Evolutionary conservation across 306 rosid species (phyloP), one percentile per base, ranked within the genome.

Genomic region (Quercus bicolor): DNA sequence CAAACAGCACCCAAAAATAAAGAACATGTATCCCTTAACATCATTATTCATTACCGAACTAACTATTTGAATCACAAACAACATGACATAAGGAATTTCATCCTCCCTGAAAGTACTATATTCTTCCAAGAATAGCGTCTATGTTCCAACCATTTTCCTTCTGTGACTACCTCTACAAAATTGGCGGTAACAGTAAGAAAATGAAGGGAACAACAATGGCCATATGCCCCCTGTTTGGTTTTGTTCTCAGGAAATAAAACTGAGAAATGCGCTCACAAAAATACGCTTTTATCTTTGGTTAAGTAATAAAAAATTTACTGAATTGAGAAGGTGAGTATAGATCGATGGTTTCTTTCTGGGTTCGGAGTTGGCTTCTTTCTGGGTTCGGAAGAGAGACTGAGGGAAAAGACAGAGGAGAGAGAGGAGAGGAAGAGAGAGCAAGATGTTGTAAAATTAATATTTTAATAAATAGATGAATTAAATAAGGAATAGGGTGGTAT

Each of bases 401-500:
- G 33, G 33, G 33, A 29, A 29, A 29, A 29, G 33, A 29, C 5
- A 29, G 33, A 26, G 28, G 28, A 26, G 28, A 26, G 33, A 29
- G 33, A 29, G 4, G 5, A 29, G 33, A 29, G 33, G 33, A 29
- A 29, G 33, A 29, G 1, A 29, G 33, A 29, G 33, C 4, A 29
- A 29, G 5, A 29, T 5, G 5, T 4, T 29, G 33, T 29, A 4
- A 29, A 29, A 29, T 29, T 29, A 29, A 29, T 29, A 29, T 29
- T 29, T 29, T 29, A 4, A 29, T 29, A 1, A 29, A 29, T 29
- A 29, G 1, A 29, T 29, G 5, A 29, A 4, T 5, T 29, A 28
- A 29, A 4, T 29, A 29, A 29, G 33, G 4, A 29, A 4, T 29
- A 0, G 0, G 0, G 4, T 4, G 1, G 4, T 29, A 0, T 5